A percentile compares a stretch with the other conserved stretches of the same genome.
Conservation (phyloP, 176 grass and related monocot genomes). For the Tuctoria greenei region DNA sequence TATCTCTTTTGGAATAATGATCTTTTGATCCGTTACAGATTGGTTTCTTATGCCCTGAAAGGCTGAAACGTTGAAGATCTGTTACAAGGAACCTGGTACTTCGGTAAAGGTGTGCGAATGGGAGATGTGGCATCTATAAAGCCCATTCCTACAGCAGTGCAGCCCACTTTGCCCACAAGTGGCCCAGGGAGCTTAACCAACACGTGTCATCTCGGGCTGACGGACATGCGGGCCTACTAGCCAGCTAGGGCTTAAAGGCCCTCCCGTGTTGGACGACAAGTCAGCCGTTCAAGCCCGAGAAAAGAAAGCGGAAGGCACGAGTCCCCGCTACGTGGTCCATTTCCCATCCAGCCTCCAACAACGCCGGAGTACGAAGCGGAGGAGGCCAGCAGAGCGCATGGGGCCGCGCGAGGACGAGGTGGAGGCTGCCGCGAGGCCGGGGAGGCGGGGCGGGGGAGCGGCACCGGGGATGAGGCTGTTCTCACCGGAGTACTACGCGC, state of each 20-base stretch:
- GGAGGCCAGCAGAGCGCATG: conserved; percentile 4
- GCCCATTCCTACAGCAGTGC: not conserved
- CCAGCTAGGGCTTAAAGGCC: conserved; percentile 36
- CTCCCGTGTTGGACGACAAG: conserved; percentile 4
- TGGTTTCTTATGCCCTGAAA: not conserved
- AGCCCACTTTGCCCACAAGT: not conserved
- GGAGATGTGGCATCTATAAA: not conserved
- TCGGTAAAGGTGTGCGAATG: no score
- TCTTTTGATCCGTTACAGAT: not conserved
- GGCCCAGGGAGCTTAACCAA: not conserved
- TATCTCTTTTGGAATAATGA: not conserved
- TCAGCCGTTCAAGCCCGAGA: conserved; percentile 1
- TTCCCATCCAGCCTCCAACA: conserved; percentile 49
- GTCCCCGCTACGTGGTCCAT: conserved; percentile 56
- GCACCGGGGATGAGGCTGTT: conserved; percentile 56
- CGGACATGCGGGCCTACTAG: not conserved
- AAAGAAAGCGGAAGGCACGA: conserved; percentile 9
- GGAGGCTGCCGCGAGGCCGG: conserved; percentile 28
- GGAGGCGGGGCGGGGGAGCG: not conserved
- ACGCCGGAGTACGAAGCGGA: conserved; percentile 19
- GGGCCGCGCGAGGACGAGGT: conserved; percentile 30
- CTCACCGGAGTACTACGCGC: conserved; percentile 89
- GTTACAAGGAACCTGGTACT: no score
- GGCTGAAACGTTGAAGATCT: no score
- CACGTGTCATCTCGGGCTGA: not conserved